Base-by-base conservation (phyloP, 257 asterid species). In the Solanum dulcamara region DNA sequence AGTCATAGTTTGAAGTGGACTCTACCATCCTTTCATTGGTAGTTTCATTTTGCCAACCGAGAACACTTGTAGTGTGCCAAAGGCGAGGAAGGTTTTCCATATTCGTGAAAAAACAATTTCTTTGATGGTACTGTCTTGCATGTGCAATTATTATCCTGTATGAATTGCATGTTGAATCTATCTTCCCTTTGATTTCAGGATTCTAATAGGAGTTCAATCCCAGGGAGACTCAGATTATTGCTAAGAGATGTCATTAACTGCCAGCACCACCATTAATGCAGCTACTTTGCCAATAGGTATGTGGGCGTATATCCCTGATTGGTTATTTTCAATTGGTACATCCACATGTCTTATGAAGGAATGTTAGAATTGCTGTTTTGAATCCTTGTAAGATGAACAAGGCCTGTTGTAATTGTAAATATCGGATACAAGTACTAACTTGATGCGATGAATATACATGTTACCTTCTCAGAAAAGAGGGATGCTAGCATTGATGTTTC, bases 201-300 rank as follows among this genome's bases (percentile, higher is more conserved):
- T 37, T 71, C 22, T 28, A 12, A 5, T 22, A 10, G 32, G 51
- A 37, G 51, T 37, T 37, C 18, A 22, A 38, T 38, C 51, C 11
- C 32, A 37, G 32, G 80, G 80, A 79, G 83, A 79, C 60, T 11
- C 83, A 79, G 64, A 9, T 17, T 26, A 66, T 84, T 84, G 62
- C 81, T 71, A 75, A 84, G 79, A 66, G 83, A 90, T 93, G 94
- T 81, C 92, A 7, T 85, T 87, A 60, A 85, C 86, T 81, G 86
- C 92, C 74, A 86, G 86, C 55, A 30, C 92, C 75, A 74, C 87
- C 66, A 82, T 86, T n/a, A 53, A 85, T 80, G 67, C 97, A 3
- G 20, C 88, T 24, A 60, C 89, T 10, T 46, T 89, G 35, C 88
- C 89, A 28, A 26, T 85, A 50, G 91, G 95, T 93, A 71, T 64